These are phyloP conservation scores for Nakazawaea anatomiae DNA, from an alignment of 805 yeast species.

Conservation along the genomic window DNA sequence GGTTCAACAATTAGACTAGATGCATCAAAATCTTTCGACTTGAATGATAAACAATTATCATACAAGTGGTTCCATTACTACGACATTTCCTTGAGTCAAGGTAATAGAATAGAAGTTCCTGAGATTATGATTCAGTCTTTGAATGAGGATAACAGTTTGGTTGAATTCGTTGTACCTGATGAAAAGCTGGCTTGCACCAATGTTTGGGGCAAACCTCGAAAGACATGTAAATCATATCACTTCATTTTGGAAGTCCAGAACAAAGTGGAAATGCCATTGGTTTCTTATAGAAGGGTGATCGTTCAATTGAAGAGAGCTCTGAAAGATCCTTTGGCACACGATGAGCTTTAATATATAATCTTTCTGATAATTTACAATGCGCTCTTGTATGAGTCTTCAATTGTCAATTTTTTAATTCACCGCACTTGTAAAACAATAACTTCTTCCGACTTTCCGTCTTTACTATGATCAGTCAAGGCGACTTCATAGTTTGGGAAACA, in stretches of 20 bases:
- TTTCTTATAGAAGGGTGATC: constrained; percentile 14
- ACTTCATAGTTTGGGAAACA: too few species aligned
- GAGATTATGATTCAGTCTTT: constrained; percentile 11
- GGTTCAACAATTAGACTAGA: constrained; percentile 17
- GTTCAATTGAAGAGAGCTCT: not conserved
- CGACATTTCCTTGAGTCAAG: constrained; percentile 18
- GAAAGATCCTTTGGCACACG: not conserved
- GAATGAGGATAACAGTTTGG: constrained; percentile 13
- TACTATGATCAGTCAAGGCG: too few species aligned
- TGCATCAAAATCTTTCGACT: constrained; percentile 20
- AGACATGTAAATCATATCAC: constrained; percentile 17
- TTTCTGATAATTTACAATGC: too few species aligned
- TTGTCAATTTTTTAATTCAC: too few species aligned
- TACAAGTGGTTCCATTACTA: constrained; percentile 24
- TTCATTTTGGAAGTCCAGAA: constrained; percentile 18
- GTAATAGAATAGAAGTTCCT: constrained; percentile 18
- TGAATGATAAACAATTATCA: constrained; percentile 14
- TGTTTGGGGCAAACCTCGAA: constrained; percentile 8
- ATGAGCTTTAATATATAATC: not conserved
- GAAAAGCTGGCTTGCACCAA: constrained; percentile 12
- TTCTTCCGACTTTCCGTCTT: too few species aligned
- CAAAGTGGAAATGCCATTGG: constrained; percentile 11
- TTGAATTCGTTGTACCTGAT: constrained; percentile 14
- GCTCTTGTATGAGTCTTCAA: too few species aligned
- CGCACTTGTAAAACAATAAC: too few species aligned